phyloP scores from a whole-genome alignment of 2,329 filamentous ascomycete species.

The Pseudogymnoascus sp. region DNA sequence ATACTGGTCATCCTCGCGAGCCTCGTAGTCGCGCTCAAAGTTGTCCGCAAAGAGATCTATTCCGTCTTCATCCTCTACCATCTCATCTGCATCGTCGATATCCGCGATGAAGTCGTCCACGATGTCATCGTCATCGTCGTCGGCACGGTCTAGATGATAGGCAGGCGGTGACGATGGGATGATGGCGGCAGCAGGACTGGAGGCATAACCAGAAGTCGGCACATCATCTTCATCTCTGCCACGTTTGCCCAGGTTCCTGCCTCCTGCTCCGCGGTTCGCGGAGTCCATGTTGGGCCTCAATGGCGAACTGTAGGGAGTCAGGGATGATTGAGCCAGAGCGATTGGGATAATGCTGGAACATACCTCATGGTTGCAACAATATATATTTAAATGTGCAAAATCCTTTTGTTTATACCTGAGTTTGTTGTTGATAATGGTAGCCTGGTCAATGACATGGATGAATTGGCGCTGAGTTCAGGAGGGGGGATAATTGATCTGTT shows the following conservation, averaged over 20 bases:
- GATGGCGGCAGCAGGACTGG: conserved; percentile 39
- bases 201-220: conserved; percentile 41
- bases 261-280: conserved; percentile 61
- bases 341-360: conserved; percentile 8
- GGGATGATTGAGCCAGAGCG: conserved; percentile 10
- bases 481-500: conserved; percentile 8
- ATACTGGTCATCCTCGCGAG: conserved; percentile 61
- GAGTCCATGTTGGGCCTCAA: conserved; percentile 72
- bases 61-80: conserved; percentile 71
- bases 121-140: conserved; percentile 61
- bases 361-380: conserved; percentile 27
- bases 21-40: conserved; percentile 61
- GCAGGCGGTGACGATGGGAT: conserved; percentile 59
- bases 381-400: background rate
- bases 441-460: conserved; percentile 6
- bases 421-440: conserved; percentile 8
- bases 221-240: conserved; percentile 55
- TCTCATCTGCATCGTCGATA: conserved; percentile 70
- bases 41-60: conserved; percentile 70
- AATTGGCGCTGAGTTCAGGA: conserved; percentile 5
- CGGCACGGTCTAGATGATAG: conserved; percentile 55
- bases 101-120: conserved; percentile 64
- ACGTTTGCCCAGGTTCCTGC: conserved; percentile 49
- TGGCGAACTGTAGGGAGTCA: conserved; percentile 56
- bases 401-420: background rate